Conservation (phyloP, 1,284 basidiomycete species). For the Boletus austroedulis region DNA sequence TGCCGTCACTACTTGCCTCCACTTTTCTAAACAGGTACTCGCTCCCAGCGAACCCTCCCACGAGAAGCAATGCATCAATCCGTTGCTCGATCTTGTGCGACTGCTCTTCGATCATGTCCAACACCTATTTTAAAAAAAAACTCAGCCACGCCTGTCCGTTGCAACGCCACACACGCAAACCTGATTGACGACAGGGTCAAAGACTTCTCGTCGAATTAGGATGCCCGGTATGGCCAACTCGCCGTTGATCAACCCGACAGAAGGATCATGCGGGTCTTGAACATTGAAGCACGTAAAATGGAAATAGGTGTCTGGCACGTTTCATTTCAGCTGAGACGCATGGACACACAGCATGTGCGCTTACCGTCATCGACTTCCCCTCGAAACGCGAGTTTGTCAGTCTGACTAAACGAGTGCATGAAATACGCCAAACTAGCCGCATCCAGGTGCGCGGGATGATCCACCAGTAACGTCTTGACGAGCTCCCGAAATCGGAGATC, state of each 20-base stretch:
- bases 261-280: slow-evolving; percentile 70
- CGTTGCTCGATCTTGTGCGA: slow-evolving; percentile 57
- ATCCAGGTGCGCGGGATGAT: slow-evolving; percentile 79
- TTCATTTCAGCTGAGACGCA: slow-evolving; percentile 12
- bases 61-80: slow-evolving; percentile 75
- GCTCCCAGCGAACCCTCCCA: slow-evolving; percentile 82
- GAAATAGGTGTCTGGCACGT: slow-evolving; percentile 64
- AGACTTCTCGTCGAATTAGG: slow-evolving; percentile 70
- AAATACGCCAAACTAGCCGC: slow-evolving; percentile 75
- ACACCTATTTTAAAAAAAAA: slow-evolving; percentile 47
- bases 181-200: slow-evolving; percentile 76
- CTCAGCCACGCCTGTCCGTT: slow-evolving; percentile 1
- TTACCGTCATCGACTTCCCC: slow-evolving; percentile 71
- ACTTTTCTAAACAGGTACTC: slow-evolving; percentile 75
- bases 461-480: slow-evolving; percentile 62
- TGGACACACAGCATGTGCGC: slow-evolving; percentile 20
- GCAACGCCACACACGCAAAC: slow-evolving; percentile 37
- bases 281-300: slow-evolving; percentile 81
- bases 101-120: slow-evolving; percentile 74
- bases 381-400: slow-evolving; percentile 73
- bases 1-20: slow-evolving; percentile 46
- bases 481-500: slow-evolving; percentile 79
- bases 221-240: slow-evolving; percentile 77
- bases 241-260: slow-evolving; percentile 72
- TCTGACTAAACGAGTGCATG: slow-evolving; percentile 81